These are phyloP conservation scores for Trypanosoma grayi DNA, from an alignment of 208 protist species.

Conservation along the genomic window DNA sequence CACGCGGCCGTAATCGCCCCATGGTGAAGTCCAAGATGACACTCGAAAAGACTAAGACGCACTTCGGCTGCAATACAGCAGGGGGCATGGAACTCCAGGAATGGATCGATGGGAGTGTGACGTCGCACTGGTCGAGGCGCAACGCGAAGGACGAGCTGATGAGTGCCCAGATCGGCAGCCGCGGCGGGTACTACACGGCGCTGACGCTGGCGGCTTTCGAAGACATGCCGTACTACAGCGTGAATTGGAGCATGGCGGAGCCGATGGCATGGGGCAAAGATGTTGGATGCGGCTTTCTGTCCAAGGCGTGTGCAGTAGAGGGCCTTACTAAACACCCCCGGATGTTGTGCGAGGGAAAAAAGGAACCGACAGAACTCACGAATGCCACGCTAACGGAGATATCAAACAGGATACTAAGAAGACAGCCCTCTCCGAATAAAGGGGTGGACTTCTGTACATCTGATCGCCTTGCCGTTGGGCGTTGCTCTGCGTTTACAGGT, in stretches of 20 bases:
- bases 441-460: slow-evolving; percentile 25
- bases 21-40: slow-evolving; percentile 25
- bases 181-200: slow-evolving; percentile 41
- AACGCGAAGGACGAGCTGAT: slow-evolving; percentile 87
- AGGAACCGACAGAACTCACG: too few species aligned
- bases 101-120: slow-evolving; percentile 33
- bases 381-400: too few species aligned
- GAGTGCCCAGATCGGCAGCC: slow-evolving; percentile 19
- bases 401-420: too few species aligned
- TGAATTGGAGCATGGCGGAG: slow-evolving; percentile 60
- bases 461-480: background rate
- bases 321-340: slow-evolving; percentile 27
- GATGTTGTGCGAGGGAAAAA: slow-evolving; percentile 63
- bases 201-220: slow-evolving; percentile 84
- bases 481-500: slow-evolving; percentile 34
- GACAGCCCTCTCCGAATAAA: too few species aligned
- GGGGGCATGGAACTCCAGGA: slow-evolving; percentile 79
- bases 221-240: slow-evolving; percentile 80
- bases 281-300: slow-evolving; percentile 52
- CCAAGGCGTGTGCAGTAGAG: slow-evolving; percentile 37
- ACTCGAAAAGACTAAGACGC: slow-evolving; percentile 29
- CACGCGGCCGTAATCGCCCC: background rate
- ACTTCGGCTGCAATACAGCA: slow-evolving; percentile 66
- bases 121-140: slow-evolving; percentile 88
- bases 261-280: slow-evolving; percentile 69